Evolutionary conservation across 805 yeast genomes (phyloP), one percentile per base, ranked within the genome.

Genomic region (Yarrowia porcina): DNA sequence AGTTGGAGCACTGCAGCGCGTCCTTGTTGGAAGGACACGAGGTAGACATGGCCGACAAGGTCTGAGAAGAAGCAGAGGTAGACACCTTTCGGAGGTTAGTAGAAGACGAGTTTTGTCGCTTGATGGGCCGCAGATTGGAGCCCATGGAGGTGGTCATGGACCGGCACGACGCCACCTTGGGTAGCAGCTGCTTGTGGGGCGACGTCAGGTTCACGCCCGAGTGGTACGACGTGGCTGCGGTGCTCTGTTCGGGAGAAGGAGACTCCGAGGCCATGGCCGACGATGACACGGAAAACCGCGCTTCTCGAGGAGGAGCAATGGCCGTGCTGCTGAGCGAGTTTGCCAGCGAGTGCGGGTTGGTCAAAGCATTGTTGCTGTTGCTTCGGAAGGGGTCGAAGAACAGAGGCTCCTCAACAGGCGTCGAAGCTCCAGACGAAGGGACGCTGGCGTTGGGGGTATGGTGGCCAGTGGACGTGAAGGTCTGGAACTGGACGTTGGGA

Each of bases 1-100:
- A 93, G 75, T 93, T 93, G 9, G 92, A 86, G 74, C 97, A 92
- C 28, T 56, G 47, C 27, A 56, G 38, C 20, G 61, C 28, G 28
- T 56, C 61, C 49, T 56, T 56, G 61, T 56, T 39, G 32, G 57
- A 33, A 8, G 59, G 59, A 8, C 44, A 36, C 25, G 59, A 52
- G 11, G 42, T 25, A 12, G 59, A 52, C 59, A 52, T 25, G 39
- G 59, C 42, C 9, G 59, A 52, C 32, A 52, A 44, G 4, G 59
- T 52, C 28, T 27, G 49, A 4, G 61, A 39, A 7, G 61, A 56
- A 4, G 61, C 47, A 18, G 61, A 56, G 21, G 36, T 39, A 21
- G 47, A 39, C 49, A 32, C 61, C 61, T 56, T 56, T 18, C 61
- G 61, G 13, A 56, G 49, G 61, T 56, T 56, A 28, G 61, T 56